Conservation (phyloP, 106 monocot genomes). For the Dioscorea alata region DNA sequence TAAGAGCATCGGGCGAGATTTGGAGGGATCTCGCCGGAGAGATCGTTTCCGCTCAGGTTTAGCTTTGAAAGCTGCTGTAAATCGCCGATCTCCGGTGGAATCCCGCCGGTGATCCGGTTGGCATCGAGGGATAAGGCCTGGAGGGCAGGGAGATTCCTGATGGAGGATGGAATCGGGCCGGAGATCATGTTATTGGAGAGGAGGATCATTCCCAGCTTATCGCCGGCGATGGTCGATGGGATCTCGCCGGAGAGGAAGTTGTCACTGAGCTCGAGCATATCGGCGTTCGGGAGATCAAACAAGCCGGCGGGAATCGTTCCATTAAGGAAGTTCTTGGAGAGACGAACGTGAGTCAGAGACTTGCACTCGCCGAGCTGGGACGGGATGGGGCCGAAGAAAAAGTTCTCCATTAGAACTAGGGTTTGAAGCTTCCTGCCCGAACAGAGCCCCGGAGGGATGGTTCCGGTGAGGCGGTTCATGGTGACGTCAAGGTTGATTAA, state of each 20-base stretch:
- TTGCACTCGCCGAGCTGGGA: constrained; percentile 28
- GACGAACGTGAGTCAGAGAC: constrained; percentile 25
- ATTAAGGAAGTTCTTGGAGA: constrained; percentile 41
- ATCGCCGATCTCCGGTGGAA: constrained; percentile 21
- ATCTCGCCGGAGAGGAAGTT: constrained; percentile 28
- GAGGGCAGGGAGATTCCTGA: constrained; percentile 19
- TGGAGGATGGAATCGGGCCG: constrained; percentile 18
- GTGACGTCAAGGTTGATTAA: constrained; percentile 29
- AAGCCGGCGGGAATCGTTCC: constrained; percentile 33
- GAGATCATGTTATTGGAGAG: constrained; percentile 33
- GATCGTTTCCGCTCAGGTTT: constrained; percentile 30
- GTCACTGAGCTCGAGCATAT: constrained; percentile 41
- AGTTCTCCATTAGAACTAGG: constrained; percentile 37
- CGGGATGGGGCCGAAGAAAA: constrained; percentile 41
- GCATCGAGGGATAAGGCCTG: constrained; percentile 20
- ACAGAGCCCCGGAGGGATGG: constrained; percentile 26
- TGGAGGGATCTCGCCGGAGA: constrained; percentile 17
- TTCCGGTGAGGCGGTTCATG: constrained; percentile 27
- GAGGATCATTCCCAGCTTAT: constrained; percentile 13
- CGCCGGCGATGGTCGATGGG: constrained; percentile 13
- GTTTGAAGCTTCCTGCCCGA: constrained; percentile 20
- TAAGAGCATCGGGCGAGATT: constrained; percentile 7
- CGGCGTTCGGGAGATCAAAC: constrained; percentile 25
- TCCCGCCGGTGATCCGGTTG: constrained; percentile 20
- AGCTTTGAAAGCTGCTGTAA: constrained; percentile 25